Base-by-base conservation (phyloP, 106 monocot genomes). In the Xerophyta viscosa region DNA sequence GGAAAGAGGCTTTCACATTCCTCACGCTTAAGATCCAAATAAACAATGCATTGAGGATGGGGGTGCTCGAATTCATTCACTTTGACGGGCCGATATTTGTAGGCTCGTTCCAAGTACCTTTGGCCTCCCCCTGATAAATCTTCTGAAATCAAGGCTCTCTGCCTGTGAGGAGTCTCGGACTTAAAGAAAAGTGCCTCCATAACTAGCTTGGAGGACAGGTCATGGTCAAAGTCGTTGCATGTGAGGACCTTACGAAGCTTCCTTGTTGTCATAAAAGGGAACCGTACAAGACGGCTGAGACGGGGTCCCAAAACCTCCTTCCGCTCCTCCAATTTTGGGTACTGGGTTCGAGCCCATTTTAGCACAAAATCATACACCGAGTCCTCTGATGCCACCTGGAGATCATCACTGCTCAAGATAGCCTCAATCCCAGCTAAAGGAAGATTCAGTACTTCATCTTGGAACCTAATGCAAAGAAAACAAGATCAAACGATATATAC, bases 321-420 rank as follows among this genome's bases (percentile, higher is more conserved):
- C 20, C 85, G 54, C 47, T 80, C 80, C 21, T 80, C 80, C 5
- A 48, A 18, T 30, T 72, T 62, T 2, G 85, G 76, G 66, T 80
- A 86, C 24, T 86, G 85, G 4, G 50, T 11, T 5, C 80, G 75
- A 18, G 69, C 71, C 85, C 85, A 86, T 54, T 80, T 86, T 50
- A 86, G 64, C 28, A 80, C 68, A 28, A 80, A 72, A 48, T 86
- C 85, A 24, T 68, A 86, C 37, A 86, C 68, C 20, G 80, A 75
- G 56, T 86, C 85, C 48, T 86, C 85, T 20, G 85, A 86, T 44
- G 85, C 85, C 37, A 86, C 85, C 43, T 86, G 85, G 43, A 86
- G 76, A 24, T 72, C 72, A 58, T 86, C 68, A 41, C 76, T 80
- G 29, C 71, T 52, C 24, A 86, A 65, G 44, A 86, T 69, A 11